Percentiles rank a stretch among this genome's conserved stretches.
phyloP scores from a whole-genome alignment of 805 yeast genomes.

The Tetrapisispora pingtungensis region DNA sequence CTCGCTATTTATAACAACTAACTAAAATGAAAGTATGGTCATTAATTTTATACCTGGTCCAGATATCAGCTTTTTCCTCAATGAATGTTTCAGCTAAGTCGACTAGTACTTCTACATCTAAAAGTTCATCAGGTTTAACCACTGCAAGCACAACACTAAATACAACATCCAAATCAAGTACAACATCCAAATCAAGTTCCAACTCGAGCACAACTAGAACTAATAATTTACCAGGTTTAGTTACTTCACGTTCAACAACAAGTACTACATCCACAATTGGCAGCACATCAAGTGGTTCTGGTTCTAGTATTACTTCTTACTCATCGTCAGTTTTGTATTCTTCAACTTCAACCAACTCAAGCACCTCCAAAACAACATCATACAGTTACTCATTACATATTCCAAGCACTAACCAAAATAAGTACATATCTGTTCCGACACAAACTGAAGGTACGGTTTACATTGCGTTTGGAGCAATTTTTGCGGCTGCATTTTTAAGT shows the following conservation, averaged over 20 bases:
- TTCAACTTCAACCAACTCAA: neutral
- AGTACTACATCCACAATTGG: neutral
- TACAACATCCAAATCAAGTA: neutral
- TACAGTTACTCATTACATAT: slow-evolving; percentile 7
- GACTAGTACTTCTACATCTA: neutral
- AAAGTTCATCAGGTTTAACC: neutral
- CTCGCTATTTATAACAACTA: neutral
- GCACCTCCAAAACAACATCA: neutral
- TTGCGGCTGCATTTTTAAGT: slow-evolving; percentile 41
- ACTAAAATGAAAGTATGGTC: neutral
- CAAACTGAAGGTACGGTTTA: slow-evolving; percentile 66
- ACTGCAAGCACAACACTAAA: neutral
- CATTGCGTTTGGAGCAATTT: slow-evolving; percentile 62
- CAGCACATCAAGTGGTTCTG: no score
- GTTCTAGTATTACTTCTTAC: neutral
- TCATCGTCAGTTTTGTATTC: neutral
- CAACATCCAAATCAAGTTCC: no score
- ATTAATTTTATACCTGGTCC: neutral
- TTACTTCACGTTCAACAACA: neutral
- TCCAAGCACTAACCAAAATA: slow-evolving; percentile 34
- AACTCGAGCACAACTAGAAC: neutral
- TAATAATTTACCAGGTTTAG: neutral
- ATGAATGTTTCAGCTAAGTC: neutral
- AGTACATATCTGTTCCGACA: slow-evolving; percentile 39
- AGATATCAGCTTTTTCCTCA: neutral